Conservation (phyloP, 2,329 filamentous ascomycete genomes). For the Stemphylium beticola region DNA sequence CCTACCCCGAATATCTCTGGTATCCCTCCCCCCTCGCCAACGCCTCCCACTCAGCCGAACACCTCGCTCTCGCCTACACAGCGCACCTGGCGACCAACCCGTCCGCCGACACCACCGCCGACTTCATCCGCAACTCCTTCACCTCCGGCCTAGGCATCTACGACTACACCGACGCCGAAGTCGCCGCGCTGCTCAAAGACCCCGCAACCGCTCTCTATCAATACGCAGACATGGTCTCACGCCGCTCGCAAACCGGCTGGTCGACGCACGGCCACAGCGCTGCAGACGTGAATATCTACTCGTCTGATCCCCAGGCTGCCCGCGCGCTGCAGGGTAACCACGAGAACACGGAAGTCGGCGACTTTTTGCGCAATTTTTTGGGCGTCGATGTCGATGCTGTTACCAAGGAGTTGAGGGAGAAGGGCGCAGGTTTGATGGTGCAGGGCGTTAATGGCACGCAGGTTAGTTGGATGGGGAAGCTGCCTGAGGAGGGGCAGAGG, state of each 20-base stretch:
- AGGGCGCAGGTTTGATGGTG: slow-evolving; percentile 49
- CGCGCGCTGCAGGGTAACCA: slow-evolving; percentile 79
- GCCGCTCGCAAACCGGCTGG: slow-evolving; percentile 91
- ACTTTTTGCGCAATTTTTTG: slow-evolving; percentile 80
- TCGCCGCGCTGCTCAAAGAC: slow-evolving; percentile 67
- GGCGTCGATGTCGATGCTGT: slow-evolving; percentile 78
- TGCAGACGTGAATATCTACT: slow-evolving; percentile 96
- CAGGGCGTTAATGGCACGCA: slow-evolving; percentile 33
- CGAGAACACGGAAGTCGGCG: slow-evolving; percentile 91
- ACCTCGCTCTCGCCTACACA: slow-evolving; percentile 68
- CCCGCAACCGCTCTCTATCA: slow-evolving; percentile 64
- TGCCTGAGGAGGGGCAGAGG: slow-evolving; percentile 50
- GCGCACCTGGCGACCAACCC: slow-evolving; percentile 59
- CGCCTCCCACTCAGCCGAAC: slow-evolving; percentile 75
- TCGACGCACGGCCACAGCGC: slow-evolving; percentile 87
- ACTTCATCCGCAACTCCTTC: slow-evolving; percentile 74
- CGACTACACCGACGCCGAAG: slow-evolving; percentile 74
- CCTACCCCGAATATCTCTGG: slow-evolving; percentile 77
- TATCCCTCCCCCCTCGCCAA: slow-evolving; percentile 82
- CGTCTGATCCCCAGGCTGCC: slow-evolving; percentile 69
- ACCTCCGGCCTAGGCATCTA: slow-evolving; percentile 75
- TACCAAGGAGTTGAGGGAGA: slow-evolving; percentile 74
- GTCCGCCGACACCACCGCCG: slow-evolving; percentile 40
- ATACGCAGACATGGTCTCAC: slow-evolving; percentile 85
- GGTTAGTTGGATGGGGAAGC: slow-evolving; percentile 52